phyloP scores from a whole-genome alignment of 2,329 filamentous ascomycete species.

The Pseudogymnoascus sp. region DNA sequence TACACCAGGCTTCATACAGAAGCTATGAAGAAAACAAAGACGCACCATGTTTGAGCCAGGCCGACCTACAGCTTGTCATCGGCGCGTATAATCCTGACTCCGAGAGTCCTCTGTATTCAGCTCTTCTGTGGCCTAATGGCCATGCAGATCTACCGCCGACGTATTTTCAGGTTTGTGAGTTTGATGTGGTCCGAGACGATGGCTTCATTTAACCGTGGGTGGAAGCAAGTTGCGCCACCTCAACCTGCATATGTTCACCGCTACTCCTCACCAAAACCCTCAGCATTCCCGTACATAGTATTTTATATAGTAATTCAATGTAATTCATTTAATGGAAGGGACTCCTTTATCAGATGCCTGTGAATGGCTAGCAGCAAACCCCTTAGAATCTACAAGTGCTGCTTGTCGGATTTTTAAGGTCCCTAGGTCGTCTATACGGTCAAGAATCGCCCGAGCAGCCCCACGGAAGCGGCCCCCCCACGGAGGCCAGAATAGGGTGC shows the following conservation, averaged over 20 bases:
- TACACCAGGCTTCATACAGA: conserved; percentile 33
- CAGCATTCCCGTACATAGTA: no score
- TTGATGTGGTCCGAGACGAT: conserved; percentile 45
- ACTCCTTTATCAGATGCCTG: no score
- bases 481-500: not conserved
- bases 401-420: no score
- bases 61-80: conserved; percentile 22
- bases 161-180: conserved; percentile 42
- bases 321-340: no score
- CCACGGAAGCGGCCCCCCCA: no score
- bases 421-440: not conserved
- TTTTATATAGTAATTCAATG: no score
- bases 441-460: not conserved
- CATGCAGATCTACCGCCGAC: conserved; percentile 34
- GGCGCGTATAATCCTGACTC: conserved; percentile 25
- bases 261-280: no score
- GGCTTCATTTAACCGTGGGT: conserved; percentile 46
- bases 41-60: conserved; percentile 28
- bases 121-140: conserved; percentile 26
- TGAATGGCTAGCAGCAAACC: no score
- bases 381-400: no score
- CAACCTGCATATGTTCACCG: no score
- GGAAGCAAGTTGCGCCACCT: no score
- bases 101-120: conserved; percentile 24
- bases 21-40: conserved; percentile 35